Evolutionary conservation across 2,329 filamentous ascomycete genomes (phyloP).

Genomic region (Colletotrichum acutatum): DNA sequence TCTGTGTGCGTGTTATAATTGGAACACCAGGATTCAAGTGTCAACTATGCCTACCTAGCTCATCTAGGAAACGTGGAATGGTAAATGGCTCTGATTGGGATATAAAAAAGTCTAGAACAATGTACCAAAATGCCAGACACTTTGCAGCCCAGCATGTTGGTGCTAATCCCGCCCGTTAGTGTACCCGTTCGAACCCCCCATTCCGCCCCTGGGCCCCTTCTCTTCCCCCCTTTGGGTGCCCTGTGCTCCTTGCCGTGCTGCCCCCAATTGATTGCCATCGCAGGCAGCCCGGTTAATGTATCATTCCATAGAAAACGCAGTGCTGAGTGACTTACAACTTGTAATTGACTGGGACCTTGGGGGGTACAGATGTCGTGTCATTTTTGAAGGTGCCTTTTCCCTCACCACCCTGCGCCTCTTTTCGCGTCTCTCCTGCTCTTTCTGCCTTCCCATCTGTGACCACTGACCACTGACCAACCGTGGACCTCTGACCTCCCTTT

Average conservation of each 20-base stretch:
- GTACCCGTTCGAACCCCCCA: constrained; percentile 12
- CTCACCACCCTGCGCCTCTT: constrained; percentile 3
- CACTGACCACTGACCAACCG: not conserved
- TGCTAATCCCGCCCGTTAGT: constrained; percentile 15
- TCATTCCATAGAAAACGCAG: not conserved
- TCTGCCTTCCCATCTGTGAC: not conserved
- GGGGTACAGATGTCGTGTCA: constrained; percentile 28
- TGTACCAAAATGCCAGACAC: constrained; percentile 17
- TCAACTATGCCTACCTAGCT: not conserved
- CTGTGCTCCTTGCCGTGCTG: constrained; percentile 19
- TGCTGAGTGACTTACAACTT: not conserved
- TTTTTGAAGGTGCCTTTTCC: constrained; percentile 18
- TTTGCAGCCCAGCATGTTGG: not conserved
- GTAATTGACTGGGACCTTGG: not conserved
- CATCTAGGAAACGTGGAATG: not conserved
- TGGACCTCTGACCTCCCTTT: not conserved
- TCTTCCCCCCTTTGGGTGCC: not conserved
- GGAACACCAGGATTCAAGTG: not conserved
- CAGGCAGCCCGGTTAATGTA: not conserved
- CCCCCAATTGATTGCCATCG: constrained; percentile 27
- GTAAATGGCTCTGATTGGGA: constrained; percentile 8
- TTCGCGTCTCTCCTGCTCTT: not conserved
- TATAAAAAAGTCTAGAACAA: constrained; percentile 7
- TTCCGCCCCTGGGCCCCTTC: constrained; percentile 1
- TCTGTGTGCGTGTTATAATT: no score